These are phyloP conservation scores for Aplosporella prunicola DNA, from an alignment of 2,329 filamentous ascomycete species.

Conservation along the genomic window DNA sequence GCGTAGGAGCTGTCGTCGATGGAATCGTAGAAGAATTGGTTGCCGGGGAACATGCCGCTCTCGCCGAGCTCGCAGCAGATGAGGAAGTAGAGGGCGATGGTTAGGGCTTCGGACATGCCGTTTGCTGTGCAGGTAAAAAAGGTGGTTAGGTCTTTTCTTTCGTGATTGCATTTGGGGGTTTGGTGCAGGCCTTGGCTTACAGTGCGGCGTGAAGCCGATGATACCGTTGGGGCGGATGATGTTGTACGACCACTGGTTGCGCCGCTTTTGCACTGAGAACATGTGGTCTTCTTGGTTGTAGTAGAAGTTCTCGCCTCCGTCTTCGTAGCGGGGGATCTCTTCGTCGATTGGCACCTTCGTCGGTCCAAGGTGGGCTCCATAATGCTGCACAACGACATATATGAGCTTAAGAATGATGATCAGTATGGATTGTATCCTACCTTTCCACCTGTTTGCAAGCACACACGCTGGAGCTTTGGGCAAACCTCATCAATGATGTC, in stretches of 20 bases:
- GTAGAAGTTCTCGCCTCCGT: conserved; percentile 13
- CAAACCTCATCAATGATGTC: conserved; percentile 18
- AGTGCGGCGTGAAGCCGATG: conserved; percentile 19
- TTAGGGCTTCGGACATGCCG: conserved; percentile 33
- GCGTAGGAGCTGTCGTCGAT: conserved; percentile 28
- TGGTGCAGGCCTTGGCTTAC: too few relatives aligned
- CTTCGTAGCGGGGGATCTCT: conserved; percentile 5
- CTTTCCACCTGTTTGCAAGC: conserved; percentile 12
- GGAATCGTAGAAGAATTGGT: conserved; percentile 23
- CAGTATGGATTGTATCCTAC: background rate
- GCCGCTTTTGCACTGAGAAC: conserved; percentile 16
- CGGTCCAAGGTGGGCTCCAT: conserved; percentile 11
- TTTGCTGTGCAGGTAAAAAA: conserved; percentile 15
- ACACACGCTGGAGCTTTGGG: conserved; percentile 18
- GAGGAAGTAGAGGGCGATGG: conserved; percentile 33
- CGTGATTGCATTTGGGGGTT: too few relatives aligned
- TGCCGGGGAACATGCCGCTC: conserved; percentile 27
- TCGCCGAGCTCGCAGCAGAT: conserved; percentile 27
- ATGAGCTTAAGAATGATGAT: background rate
- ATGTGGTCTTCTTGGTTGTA: conserved; percentile 14
- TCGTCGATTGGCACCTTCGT: conserved; percentile 11
- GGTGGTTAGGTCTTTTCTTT: background rate
- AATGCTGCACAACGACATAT: conserved; percentile 8
- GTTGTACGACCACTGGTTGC: conserved; percentile 18
- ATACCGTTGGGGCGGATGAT: conserved; percentile 22